Percentiles rank a stretch among this genome's conserved stretches.
Evolutionary conservation across 306 rosid species (phyloP).

Genomic region (Citrullus colocynthis): DNA sequence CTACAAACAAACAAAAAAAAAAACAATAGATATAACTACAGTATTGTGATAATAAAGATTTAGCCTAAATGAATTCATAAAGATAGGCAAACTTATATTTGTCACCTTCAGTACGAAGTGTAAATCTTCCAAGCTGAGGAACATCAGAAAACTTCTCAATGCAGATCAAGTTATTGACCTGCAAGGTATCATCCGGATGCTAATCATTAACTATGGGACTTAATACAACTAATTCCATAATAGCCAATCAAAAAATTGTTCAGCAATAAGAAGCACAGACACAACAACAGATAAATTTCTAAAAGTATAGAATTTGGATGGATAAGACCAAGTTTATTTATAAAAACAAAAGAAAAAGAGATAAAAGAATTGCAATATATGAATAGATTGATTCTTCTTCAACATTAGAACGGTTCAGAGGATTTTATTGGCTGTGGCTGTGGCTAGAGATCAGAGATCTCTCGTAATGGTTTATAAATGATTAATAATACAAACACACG

Average conservation of each 20-base stretch:
- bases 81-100: background rate
- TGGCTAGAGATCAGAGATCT: too few relatives aligned
- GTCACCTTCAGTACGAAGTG: conserved; percentile 95
- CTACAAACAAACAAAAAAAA: conserved; percentile 19
- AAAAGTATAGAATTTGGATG: too few relatives aligned
- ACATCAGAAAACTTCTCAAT: conserved; percentile 64
- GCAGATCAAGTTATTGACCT: conserved; percentile 68
- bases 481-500: too few relatives aligned
- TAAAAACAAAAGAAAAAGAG: too few relatives aligned
- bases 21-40: conserved; percentile 1
- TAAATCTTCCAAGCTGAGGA: conserved; percentile 94
- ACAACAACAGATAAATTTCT: background rate
- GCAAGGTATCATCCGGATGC: conserved; percentile 7
- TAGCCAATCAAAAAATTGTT: background rate
- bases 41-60: background rate
- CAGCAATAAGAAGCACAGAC: background rate
- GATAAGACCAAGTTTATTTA: too few relatives aligned
- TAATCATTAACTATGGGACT: background rate
- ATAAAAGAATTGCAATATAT: too few relatives aligned
- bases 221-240: background rate
- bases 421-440: too few relatives aligned
- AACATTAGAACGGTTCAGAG: too few relatives aligned
- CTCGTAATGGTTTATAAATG: too few relatives aligned
- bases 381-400: too few relatives aligned
- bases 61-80: background rate